Base-by-base conservation (phyloP, 1,284 basidiomycete species). In the Vanrija sp. region DNA sequence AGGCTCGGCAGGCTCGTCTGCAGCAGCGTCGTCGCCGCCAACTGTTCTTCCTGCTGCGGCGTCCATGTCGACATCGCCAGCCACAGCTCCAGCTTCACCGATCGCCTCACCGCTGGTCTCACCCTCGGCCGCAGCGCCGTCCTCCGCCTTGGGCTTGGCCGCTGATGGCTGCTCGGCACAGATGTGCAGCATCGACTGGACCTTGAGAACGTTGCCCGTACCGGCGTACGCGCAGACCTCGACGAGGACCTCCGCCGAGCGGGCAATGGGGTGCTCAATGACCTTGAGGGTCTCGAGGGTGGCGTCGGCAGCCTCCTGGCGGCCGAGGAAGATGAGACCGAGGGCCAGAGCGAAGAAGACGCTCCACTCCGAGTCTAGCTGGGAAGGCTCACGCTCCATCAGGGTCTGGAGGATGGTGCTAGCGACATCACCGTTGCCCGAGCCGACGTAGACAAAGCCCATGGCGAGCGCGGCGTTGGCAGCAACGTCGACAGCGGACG, bases 161-260 rank as follows among this genome's bases (percentile, higher is more conserved):
- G 34, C 34, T 34, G 34, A 34, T 34, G 34, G 34, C 68, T 97
- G 93, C 72, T 98, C 94, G 49, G 89, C 89, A 69, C 95, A 98
- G 62, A 91, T 84, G 67, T 97, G 92, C 18, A 98, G 82, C 84
- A 98, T 89, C 46, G 83, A 81, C 73, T 98, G 96, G 26, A 99
- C 83, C 78, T 92, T 92, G 55, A 99, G 81, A 3, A 98, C 95
- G 69, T 98, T 96, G 39, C 95, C 94, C 0, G 92, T 95, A 5
- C 91, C 96, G 3, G 94, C 95, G 72, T 89, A 98, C 3, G 93
- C 86, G 73, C 94, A 97, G 46, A 91, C 89, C 67, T 98, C 92
- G 19, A 98, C 91, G 44, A 99, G 81, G 52, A 97, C 87, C 65
- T 91, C 88, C 1, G 92, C 89, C 50, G 91, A 91, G 69, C 90